Percentiles rank a stretch among this genome's conserved stretches.
Evolutionary conservation across 164 flowering plant genomes (phyloP).

Genomic region (Chimonanthus praecox): DNA sequence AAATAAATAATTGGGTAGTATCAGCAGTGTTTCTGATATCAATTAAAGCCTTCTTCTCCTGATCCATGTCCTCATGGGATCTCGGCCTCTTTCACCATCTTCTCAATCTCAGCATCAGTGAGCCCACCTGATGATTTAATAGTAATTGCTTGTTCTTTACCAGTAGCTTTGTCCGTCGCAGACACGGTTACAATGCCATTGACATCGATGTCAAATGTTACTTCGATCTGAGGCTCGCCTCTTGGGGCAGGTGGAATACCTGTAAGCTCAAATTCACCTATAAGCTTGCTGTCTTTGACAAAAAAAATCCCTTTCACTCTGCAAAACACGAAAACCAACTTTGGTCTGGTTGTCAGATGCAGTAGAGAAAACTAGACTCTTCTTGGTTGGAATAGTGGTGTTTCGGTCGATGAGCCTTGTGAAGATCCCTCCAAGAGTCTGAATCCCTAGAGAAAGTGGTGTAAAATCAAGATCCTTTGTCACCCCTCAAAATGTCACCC

Average conservation of each 20-base stretch:
- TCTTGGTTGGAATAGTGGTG: constrained; percentile 38
- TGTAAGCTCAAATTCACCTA: constrained; percentile 29
- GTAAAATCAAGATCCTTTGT: constrained; percentile 36
- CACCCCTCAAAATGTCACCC: constrained; percentile 32
- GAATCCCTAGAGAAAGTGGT: constrained; percentile 35
- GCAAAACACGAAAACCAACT: constrained; percentile 27
- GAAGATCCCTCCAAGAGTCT: constrained; percentile 37
- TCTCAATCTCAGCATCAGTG: constrained; percentile 26
- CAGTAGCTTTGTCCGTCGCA: constrained; percentile 27
- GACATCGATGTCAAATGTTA: constrained; percentile 31
- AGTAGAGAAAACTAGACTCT: constrained; percentile 37
- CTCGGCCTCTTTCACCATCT: constrained; percentile 21
- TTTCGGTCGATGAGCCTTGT: constrained; percentile 32
- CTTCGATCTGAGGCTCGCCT: constrained; percentile 31
- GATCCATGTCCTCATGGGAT: constrained; percentile 26
- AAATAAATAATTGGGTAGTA: constrained; percentile 15
- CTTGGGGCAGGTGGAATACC: constrained; percentile 35
- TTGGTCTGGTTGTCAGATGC: constrained; percentile 37
- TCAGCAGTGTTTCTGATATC: constrained; percentile 29
- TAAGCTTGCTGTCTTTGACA: constrained; percentile 26
- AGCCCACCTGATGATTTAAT: constrained; percentile 35
- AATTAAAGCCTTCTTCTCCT: constrained; percentile 26
- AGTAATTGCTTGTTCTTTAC: constrained; percentile 29
- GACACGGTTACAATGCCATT: constrained; percentile 34
- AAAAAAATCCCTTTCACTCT: constrained; percentile 28